Conservation (phyloP, 192 early-diverging fungal species). For the Coemansia erecta region DNA sequence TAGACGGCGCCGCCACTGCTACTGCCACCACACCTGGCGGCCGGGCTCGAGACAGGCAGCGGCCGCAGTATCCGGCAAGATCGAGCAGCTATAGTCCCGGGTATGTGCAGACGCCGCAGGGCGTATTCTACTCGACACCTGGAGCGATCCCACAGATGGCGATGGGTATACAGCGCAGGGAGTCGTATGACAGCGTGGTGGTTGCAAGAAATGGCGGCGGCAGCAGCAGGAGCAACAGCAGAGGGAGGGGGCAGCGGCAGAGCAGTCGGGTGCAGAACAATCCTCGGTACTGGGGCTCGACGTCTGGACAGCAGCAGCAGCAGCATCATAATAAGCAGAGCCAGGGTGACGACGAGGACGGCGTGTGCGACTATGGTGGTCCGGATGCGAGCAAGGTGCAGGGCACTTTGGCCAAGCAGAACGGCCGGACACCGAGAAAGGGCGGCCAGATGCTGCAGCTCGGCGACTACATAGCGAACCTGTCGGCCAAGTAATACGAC, state of each 20-base stretch:
- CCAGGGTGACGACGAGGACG: no score
- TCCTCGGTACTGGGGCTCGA: conserved; percentile 13
- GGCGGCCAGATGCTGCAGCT: no score
- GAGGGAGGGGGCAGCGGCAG: not conserved
- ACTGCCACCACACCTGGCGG: no score
- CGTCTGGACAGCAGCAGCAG: conserved; percentile 15
- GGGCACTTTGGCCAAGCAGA: no score
- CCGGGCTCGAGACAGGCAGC: not conserved
- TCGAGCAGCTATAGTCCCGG: conserved; percentile 20
- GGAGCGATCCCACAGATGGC: not conserved
- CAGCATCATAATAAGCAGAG: conserved; percentile 11
- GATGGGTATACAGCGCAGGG: conserved; percentile 10
- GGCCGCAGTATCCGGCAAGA: not conserved
- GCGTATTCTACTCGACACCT: conserved; percentile 8
- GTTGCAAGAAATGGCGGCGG: not conserved
- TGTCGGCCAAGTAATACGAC: no score
- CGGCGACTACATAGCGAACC: no score
- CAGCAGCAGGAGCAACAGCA: no score
- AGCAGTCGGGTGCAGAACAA: conserved; percentile 3
- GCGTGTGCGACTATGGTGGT: no score
- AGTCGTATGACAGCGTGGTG: conserved; percentile 10
- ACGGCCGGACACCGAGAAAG: no score
- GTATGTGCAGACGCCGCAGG: conserved; percentile 13
- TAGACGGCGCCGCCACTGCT: no score
- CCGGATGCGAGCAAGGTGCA: no score